phyloP scores from a whole-genome alignment of 257 asterid species.

The Plantago ovata region DNA sequence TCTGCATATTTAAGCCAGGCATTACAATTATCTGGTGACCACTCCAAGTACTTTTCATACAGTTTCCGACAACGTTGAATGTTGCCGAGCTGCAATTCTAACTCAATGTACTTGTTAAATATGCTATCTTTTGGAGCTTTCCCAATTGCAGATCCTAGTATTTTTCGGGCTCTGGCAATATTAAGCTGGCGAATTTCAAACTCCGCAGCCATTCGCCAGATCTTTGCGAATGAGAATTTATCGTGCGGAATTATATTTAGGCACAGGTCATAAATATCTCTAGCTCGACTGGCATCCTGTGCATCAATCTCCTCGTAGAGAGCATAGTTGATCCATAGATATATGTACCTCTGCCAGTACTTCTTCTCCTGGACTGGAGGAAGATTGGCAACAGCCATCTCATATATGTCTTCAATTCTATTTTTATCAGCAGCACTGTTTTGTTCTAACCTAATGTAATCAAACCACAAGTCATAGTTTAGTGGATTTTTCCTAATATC shows the following conservation, averaged over 20 bases:
- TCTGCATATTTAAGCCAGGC: conserved; percentile 94
- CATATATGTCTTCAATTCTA: conserved; percentile 73
- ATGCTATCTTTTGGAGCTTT: conserved; percentile 53
- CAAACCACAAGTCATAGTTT: conserved; percentile 89
- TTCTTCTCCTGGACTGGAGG: conserved; percentile 95
- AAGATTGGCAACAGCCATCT: conserved; percentile 84
- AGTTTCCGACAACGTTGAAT: conserved; percentile 80
- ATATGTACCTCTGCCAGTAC: conserved; percentile 87
- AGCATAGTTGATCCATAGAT: conserved; percentile 86
- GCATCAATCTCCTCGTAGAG: conserved; percentile 89
- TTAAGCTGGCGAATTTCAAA: conserved; percentile 77
- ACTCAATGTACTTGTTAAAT: conserved; percentile 37
- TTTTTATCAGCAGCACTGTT: conserved; percentile 52
- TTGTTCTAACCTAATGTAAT: conserved; percentile 77
- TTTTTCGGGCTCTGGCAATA: conserved; percentile 51
- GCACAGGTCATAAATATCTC: conserved; percentile 67
- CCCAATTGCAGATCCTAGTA: conserved; percentile 55
- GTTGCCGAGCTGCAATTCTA: conserved; percentile 85
- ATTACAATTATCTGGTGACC: conserved; percentile 92
- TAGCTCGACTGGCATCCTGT: conserved; percentile 66
- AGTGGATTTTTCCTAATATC: conserved; percentile 83
- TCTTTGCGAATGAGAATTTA: too few relatives aligned
- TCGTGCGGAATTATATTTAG: neutral
- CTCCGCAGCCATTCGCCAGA: conserved; percentile 60
- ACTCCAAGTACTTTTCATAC: conserved; percentile 76